Base-by-base conservation (phyloP, 208 protist genomes). In the Phytomonas francai region DNA sequence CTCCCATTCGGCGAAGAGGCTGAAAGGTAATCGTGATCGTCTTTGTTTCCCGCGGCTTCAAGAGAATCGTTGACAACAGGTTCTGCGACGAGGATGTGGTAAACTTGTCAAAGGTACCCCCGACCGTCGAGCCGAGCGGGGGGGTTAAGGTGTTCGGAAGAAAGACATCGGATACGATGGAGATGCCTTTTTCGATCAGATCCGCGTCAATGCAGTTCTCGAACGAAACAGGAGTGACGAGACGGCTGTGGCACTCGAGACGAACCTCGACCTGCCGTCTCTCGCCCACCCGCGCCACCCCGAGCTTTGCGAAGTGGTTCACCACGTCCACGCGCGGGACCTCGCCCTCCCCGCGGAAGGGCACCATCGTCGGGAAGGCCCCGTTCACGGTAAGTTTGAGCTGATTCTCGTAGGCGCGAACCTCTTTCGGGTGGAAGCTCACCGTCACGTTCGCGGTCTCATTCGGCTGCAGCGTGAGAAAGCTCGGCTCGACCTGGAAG, bases 331-430 rank as follows among this genome's bases (percentile, higher is more conserved):
- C 78, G 22, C 86, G 77, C 60, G 93, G 83, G 22, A 86, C 77
- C 16, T 93, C 83, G n/a, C 96, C 97, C 67, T 98, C 96, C 33
- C 97, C 97, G 34, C 28, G 59, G 31, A 99, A 70, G 16, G 75
- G 71, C 29, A 98, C 77, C 54, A 78, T 83, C 8, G 91, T 77
- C 0, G 88, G 87, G 65, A 91, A 86, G 19, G 94, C 78, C 31
- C 93, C 93, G 73, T 99, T 99, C 34, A 99, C 73, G 62, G 95
- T 61, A 74, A 99, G 92, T 42, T 81, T 81, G 49, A 99, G 71
- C 68, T 81, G 83, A 66, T 96, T 93, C n/a, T 72, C 76, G 80
- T 98, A 98, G 30, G 67, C 70, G 14, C 81, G 84, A 2, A 85
- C 74, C 51, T 97, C 92, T 16, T 59, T 66, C 1, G 97, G 97